Evolutionary conservation across 495 filamentous ascomycete species (phyloP).

Genomic region (Hyaloscypha finlandica): DNA sequence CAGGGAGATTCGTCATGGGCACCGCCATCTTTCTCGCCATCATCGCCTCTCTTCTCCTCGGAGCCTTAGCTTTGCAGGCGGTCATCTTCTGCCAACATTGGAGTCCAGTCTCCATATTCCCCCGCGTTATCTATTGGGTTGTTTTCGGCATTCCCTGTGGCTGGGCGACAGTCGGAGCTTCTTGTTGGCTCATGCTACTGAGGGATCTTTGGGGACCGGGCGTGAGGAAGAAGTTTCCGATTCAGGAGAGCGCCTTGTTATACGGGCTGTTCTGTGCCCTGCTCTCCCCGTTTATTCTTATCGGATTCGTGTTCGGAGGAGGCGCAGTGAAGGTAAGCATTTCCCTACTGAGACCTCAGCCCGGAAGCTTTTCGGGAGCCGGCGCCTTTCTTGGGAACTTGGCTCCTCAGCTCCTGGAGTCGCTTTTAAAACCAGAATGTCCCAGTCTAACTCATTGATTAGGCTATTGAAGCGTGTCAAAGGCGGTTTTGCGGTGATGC

Average conservation of each 20-base stretch:
- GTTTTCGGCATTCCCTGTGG: not conserved
- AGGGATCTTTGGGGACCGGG: constrained; percentile 2
- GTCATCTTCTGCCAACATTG: not conserved
- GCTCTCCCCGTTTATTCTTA: not conserved
- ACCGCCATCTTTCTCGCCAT: not conserved
- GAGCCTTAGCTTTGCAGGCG: not conserved
- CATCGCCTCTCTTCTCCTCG: not conserved
- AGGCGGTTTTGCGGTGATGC: constrained; percentile 2
- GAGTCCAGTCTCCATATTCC: not conserved
- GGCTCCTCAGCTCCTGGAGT: too few species aligned
- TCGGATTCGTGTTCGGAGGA: not conserved
- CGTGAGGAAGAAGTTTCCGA: constrained; percentile 3
- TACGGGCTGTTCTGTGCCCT: not conserved
- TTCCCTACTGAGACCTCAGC: too few species aligned
- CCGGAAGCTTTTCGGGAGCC: too few species aligned
- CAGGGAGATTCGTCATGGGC: not conserved
- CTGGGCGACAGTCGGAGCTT: not conserved
- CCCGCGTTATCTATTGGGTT: not conserved
- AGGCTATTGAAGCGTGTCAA: constrained; percentile 1
- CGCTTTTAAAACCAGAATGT: too few species aligned
- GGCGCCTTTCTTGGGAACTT: too few species aligned
- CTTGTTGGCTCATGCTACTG: constrained; percentile 1
- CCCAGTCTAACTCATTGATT: too few species aligned
- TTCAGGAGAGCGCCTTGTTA: not conserved
- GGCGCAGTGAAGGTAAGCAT: not conserved